Conservation (phyloP, 2,329 filamentous ascomycete species). For the Talaromyces sp. region DNA sequence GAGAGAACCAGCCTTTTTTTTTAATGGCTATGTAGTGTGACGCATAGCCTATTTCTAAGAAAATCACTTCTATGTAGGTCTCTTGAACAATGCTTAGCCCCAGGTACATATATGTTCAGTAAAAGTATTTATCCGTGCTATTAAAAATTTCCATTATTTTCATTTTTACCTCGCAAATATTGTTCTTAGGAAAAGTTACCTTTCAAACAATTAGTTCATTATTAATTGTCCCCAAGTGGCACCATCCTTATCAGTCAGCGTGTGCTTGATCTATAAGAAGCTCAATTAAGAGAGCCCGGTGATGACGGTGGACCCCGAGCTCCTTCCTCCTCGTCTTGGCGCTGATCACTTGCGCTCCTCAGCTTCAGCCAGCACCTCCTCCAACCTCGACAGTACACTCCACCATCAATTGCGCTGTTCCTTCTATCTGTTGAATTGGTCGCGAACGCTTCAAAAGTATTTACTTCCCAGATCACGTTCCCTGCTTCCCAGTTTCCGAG, state of each 20-base stretch:
- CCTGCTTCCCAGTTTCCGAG: background rate
- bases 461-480: background rate
- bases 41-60: no score
- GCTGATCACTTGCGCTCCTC: background rate
- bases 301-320: background rate
- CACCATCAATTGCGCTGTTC: background rate
- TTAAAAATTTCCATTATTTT: no score
- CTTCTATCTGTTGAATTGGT: background rate
- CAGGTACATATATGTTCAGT: no score
- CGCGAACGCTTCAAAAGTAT: background rate
- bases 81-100: no score
- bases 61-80: no score
- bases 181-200: background rate
- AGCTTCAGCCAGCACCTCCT: background rate
- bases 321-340: no score
- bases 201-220: background rate
- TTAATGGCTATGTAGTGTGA: no score
- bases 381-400: background rate
- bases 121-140: no score
- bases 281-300: background rate
- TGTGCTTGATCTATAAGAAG: background rate
- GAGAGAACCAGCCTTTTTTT: no score
- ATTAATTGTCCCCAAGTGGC: background rate
- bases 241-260: no score
- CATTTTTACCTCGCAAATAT: no score